Conservation (phyloP, 2,329 filamentous ascomycete species). For the Colletotrichum scovillei region DNA sequence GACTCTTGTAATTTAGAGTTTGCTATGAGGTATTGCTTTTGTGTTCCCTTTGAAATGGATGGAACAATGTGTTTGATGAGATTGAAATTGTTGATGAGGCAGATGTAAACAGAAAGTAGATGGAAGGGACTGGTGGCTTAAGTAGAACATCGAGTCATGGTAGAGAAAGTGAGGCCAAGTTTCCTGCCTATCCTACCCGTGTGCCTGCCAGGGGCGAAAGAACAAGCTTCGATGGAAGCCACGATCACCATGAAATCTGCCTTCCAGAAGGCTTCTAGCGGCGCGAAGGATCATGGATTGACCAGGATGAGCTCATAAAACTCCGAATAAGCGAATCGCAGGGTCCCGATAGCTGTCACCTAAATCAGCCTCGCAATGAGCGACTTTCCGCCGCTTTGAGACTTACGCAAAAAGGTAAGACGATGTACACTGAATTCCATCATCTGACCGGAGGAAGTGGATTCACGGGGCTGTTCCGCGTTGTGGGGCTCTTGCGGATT, state of each 20-base stretch:
- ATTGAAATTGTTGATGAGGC: not conserved
- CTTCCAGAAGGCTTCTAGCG: constrained; percentile 28
- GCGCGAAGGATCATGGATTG: not conserved
- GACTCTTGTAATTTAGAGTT: not conserved
- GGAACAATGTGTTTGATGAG: not conserved
- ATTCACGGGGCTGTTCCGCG: not conserved
- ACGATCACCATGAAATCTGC: constrained; percentile 5
- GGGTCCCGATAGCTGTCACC: not conserved
- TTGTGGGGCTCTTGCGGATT: not conserved
- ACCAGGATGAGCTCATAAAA: not conserved
- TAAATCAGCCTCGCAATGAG: not conserved
- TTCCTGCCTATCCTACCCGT: not conserved
- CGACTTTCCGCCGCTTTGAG: not conserved
- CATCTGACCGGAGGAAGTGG: not conserved
- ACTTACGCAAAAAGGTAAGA: not conserved
- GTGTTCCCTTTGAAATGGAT: not conserved
- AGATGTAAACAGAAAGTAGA: not conserved
- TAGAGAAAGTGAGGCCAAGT: not conserved
- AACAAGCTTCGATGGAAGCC: not conserved
- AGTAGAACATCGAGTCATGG: not conserved
- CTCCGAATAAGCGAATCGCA: not conserved
- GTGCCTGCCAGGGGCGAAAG: not conserved
- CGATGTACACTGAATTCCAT: not conserved
- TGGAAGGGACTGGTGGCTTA: not conserved
- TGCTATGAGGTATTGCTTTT: not conserved